phyloP scores from a whole-genome alignment of 306 rosid species.

The Rosa chinensis region DNA sequence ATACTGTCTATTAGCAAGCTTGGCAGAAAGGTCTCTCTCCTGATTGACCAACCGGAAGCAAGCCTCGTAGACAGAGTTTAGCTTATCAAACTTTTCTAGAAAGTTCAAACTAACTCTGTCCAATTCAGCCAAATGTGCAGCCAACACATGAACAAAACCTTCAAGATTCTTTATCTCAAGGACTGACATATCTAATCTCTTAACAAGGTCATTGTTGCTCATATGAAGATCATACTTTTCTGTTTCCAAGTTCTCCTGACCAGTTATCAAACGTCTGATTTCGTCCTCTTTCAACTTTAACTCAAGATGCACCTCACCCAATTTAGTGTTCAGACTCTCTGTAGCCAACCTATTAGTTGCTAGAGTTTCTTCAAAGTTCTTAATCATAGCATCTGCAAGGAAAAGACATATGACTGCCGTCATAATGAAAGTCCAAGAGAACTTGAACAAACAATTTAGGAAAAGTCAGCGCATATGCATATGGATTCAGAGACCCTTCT shows the following conservation, averaged over 20 bases:
- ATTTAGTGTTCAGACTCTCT: constrained; percentile 60
- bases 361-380: constrained; percentile 59
- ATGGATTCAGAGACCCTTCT: no score
- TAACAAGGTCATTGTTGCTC: constrained; percentile 46
- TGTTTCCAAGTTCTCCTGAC: constrained; percentile 49
- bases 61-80: constrained; percentile 58
- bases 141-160: constrained; percentile 47
- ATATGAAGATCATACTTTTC: constrained; percentile 60
- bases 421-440: constrained; percentile 12
- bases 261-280: constrained; percentile 40
- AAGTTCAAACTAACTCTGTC: constrained; percentile 62
- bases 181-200: constrained; percentile 53
- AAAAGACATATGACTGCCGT: neutral
- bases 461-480: neutral
- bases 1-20: constrained; percentile 55
- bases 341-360: constrained; percentile 48
- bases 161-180: constrained; percentile 62
- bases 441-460: neutral
- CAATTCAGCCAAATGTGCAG: constrained; percentile 52
- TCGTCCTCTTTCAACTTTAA: constrained; percentile 63
- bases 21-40: constrained; percentile 59
- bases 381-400: constrained; percentile 61
- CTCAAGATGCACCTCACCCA: constrained; percentile 58
- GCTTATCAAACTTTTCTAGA: constrained; percentile 61
- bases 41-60: constrained; percentile 63